phyloP scores from a whole-genome alignment of 352 stramenopile genomes.

The Elongisporangium senticosum region DNA sequence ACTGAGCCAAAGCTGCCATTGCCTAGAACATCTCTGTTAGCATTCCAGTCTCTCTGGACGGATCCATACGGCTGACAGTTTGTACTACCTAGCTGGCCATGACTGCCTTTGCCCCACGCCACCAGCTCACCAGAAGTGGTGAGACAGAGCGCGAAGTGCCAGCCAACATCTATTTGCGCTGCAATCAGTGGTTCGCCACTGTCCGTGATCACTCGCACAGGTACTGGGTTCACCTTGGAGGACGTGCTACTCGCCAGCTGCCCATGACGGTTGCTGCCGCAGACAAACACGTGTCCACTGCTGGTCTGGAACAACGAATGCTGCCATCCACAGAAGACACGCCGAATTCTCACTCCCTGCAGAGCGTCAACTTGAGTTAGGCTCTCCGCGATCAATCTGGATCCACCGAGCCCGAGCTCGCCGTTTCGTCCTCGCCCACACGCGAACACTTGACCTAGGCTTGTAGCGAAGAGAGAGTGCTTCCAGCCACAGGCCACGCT shows the following conservation, averaged over 20 bases:
- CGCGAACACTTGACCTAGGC: slow-evolving; percentile 41
- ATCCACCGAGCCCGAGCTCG: slow-evolving; percentile 54
- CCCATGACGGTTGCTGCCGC: slow-evolving; percentile 72
- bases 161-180: slow-evolving; percentile 51
- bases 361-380: slow-evolving; percentile 26
- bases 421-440: slow-evolving; percentile 71
- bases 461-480: slow-evolving; percentile 57
- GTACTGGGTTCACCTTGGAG: slow-evolving; percentile 16
- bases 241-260: slow-evolving; percentile 41
- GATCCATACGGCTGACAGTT: slow-evolving; percentile 1
- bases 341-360: slow-evolving; percentile 8
- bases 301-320: slow-evolving; percentile 57
- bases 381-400: slow-evolving; percentile 10
- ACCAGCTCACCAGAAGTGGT: slow-evolving; percentile 22
- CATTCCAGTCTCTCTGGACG: slow-evolving; percentile 9
- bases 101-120: slow-evolving; percentile 71
- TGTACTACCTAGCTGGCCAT: slow-evolving; percentile 62
- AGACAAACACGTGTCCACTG: slow-evolving; percentile 38
- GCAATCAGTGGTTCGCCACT: slow-evolving; percentile 13
- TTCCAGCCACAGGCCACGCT: slow-evolving; percentile 82
- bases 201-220: slow-evolving; percentile 13
- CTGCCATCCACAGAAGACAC: slow-evolving; percentile 74
- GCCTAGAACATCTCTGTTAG: neutral
- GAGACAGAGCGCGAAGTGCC: slow-evolving; percentile 72
- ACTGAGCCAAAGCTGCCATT: slow-evolving; percentile 10